A percentile compares a stretch with the other conserved stretches of the same genome.
Conservation (phyloP, 768 basidiomycete genomes). For the Amanita muscaria region DNA sequence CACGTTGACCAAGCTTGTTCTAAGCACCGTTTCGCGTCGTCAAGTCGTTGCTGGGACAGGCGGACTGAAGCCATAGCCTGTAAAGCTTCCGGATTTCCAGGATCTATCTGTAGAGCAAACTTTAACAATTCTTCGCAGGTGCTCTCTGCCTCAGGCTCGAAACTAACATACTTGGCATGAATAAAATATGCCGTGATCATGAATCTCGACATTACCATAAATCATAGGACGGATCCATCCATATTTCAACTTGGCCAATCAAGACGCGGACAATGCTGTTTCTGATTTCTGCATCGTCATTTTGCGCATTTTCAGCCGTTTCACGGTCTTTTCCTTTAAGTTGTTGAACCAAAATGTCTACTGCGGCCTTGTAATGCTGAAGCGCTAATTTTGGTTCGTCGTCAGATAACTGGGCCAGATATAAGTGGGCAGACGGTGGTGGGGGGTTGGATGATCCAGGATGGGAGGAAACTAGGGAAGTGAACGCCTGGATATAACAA, state of each 20-base stretch:
- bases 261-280: conserved; percentile 70
- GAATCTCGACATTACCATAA: conserved; percentile 63
- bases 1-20: conserved; percentile 60
- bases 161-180: too few relatives aligned
- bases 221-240: conserved; percentile 90
- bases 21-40: conserved; percentile 67
- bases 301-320: conserved; percentile 24
- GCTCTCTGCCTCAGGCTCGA: conserved; percentile 72
- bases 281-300: conserved; percentile 52
- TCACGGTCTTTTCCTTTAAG: conserved; percentile 70
- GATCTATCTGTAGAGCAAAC: conserved; percentile 65
- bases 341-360: conserved; percentile 57
- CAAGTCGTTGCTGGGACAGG: conserved; percentile 77
- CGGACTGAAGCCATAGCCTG: conserved; percentile 79
- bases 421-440: conserved; percentile 75
- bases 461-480: conserved; percentile 46
- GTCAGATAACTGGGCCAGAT: conserved; percentile 80
- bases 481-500: conserved; percentile 46
- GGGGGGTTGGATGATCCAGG: conserved; percentile 50
- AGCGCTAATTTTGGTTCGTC: conserved; percentile 69
- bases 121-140: conserved; percentile 73
- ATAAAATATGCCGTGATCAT: too few relatives aligned
- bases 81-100: conserved; percentile 70
- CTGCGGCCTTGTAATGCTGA: conserved; percentile 71
- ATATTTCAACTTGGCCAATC: conserved; percentile 87